Conservation (phyloP, 192 early-diverging fungal genomes). For the Globomyces pollinis-pini region DNA sequence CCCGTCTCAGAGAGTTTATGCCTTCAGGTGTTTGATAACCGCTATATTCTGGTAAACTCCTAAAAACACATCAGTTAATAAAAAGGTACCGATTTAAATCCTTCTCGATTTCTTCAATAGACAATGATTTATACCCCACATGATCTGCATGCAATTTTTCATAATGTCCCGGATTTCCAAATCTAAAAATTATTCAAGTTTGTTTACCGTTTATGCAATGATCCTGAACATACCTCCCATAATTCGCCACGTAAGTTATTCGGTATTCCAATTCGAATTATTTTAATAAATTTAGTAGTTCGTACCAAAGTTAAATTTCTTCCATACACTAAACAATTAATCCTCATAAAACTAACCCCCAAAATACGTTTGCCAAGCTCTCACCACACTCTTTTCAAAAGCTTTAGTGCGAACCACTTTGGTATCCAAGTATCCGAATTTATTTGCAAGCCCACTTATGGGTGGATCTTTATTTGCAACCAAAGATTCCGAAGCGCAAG, state of each 20-base stretch:
- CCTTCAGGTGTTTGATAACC: slow-evolving; percentile 89
- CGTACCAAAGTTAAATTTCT: slow-evolving; percentile 81
- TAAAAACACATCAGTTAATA: too few relatives aligned
- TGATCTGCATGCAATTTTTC: slow-evolving; percentile 62
- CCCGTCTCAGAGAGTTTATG: slow-evolving; percentile 86
- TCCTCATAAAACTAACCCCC: too few relatives aligned
- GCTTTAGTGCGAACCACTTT: too few relatives aligned
- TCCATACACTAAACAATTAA: slow-evolving; percentile 77
- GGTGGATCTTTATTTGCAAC: slow-evolving; percentile 45
- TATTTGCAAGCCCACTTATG: slow-evolving; percentile 58
- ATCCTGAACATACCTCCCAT: slow-evolving; percentile 87
- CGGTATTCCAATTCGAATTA: slow-evolving; percentile 85
- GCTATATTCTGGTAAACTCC: slow-evolving; percentile 82
- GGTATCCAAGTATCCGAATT: slow-evolving; percentile 65
- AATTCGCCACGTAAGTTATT: slow-evolving; percentile 84
- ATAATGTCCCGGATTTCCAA: slow-evolving; percentile 70
- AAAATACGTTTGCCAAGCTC: slow-evolving; percentile 70
- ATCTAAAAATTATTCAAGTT: too few relatives aligned
- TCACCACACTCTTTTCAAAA: slow-evolving; percentile 65
- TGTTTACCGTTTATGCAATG: slow-evolving; percentile 81
- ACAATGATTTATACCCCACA: slow-evolving; percentile 63
- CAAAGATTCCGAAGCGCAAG: slow-evolving; percentile 77
- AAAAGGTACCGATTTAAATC: too few relatives aligned
- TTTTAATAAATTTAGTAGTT: slow-evolving; percentile 72
- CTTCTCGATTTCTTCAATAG: slow-evolving; percentile 92